Percentiles rank a stretch among this genome's conserved stretches.
phyloP scores from a whole-genome alignment of 257 asterid species.

The Ajuga chamaepitys region DNA sequence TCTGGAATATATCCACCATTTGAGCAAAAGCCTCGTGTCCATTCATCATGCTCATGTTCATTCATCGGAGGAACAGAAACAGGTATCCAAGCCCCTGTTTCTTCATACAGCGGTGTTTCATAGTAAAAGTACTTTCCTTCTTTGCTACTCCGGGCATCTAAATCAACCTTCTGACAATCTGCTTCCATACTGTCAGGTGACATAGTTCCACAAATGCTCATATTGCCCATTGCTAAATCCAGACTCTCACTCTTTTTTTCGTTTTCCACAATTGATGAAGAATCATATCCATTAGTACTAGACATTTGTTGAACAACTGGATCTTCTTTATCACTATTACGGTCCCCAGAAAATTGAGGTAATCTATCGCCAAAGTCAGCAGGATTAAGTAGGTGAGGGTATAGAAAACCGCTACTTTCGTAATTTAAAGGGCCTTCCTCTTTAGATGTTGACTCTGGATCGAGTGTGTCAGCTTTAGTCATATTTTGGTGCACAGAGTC shows the following conservation, averaged over 20 bases:
- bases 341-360: constrained; percentile 11
- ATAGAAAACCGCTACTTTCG: not conserved
- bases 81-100: constrained; percentile 96
- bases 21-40: constrained; percentile 72
- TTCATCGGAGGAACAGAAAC: constrained; percentile 97
- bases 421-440: constrained; percentile 8
- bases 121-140: constrained; percentile 68
- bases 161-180: constrained; percentile 18
- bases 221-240: constrained; percentile 22
- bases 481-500: constrained; percentile 7
- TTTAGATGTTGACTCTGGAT: constrained; percentile 2
- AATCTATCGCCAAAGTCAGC: constrained; percentile 4
- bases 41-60: constrained; percentile 69
- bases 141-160: constrained; percentile 17
- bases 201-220: constrained; percentile 9
- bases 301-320: constrained; percentile 9
- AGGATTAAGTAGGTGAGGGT: not conserved
- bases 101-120: constrained; percentile 75
- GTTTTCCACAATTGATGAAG: constrained; percentile 16
- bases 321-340: constrained; percentile 20
- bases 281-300: constrained; percentile 9
- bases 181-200: constrained; percentile 17
- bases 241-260: constrained; percentile 7
- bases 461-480: constrained; percentile 18
- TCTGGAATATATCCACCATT: constrained; percentile 72